phyloP scores from a whole-genome alignment of 306 rosid genomes.

The Glycine latifolia region DNA sequence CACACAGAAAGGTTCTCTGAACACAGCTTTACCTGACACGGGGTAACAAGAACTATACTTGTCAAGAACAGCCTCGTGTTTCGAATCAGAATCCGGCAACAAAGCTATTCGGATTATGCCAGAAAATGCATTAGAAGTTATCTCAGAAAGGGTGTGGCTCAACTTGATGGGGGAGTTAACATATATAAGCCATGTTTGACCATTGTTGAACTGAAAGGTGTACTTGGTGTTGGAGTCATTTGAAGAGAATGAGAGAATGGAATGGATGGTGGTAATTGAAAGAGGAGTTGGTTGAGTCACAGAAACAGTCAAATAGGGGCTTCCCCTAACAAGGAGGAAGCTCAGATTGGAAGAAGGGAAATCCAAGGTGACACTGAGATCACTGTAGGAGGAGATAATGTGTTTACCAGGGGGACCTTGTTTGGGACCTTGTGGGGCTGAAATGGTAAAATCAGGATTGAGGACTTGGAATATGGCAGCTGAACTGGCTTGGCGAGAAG shows the following conservation, averaged over 20 bases:
- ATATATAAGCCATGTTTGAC: conserved; percentile 85
- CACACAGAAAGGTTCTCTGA: conserved; percentile 64
- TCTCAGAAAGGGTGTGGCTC: conserved; percentile 47
- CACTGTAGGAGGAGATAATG: conserved; percentile 65
- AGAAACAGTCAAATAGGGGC: conserved; percentile 71
- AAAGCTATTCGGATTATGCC: conserved; percentile 76
- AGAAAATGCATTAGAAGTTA: conserved; percentile 65
- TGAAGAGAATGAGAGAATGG: conserved; percentile 64
- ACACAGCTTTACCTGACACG: conserved; percentile 68
- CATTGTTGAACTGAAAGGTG: conserved; percentile 70
- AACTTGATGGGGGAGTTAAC: conserved; percentile 66
- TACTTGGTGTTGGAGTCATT: conserved; percentile 61
- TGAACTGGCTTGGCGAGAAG: conserved; percentile 57
- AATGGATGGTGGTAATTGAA: conserved; percentile 74
- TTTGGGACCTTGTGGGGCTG: conserved; percentile 49
- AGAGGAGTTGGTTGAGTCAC: conserved; percentile 55
- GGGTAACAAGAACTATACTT: conserved; percentile 74
- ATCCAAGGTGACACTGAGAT: conserved; percentile 81
- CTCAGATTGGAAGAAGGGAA: conserved; percentile 70
- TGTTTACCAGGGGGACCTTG: conserved; percentile 53
- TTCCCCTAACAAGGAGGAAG: conserved; percentile 83
- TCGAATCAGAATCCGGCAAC: conserved; percentile 45
- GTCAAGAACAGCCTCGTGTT: conserved; percentile 59
- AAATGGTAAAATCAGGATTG: conserved; percentile 71
- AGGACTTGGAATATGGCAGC: conserved; percentile 64